These are phyloP conservation scores for Entomortierella chlamydospora DNA, from an alignment of 192 early-diverging fungal species.

Conservation along the genomic window DNA sequence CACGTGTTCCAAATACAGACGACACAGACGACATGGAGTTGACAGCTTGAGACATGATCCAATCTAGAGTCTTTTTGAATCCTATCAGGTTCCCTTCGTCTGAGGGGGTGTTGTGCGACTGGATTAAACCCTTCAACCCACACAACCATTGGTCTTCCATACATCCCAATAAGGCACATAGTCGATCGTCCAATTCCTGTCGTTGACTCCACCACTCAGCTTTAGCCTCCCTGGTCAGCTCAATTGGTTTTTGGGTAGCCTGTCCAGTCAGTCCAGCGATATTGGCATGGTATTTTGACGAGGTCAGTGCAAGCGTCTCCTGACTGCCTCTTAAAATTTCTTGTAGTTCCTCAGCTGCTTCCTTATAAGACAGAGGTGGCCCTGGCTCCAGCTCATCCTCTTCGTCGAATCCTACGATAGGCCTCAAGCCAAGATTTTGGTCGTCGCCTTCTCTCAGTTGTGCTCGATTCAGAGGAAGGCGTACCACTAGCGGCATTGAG, in stretches of 20 bases:
- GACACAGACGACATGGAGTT: slow-evolving; percentile 22
- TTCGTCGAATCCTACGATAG: slow-evolving; percentile 12
- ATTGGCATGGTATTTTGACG: slow-evolving; percentile 27
- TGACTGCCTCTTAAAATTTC: slow-evolving; percentile 78
- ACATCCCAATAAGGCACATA: slow-evolving; percentile 69
- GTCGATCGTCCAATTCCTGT: slow-evolving; percentile 72
- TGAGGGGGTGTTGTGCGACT: slow-evolving; percentile 40
- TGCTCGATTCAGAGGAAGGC: slow-evolving; percentile 78
- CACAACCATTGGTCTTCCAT: slow-evolving; percentile 91
- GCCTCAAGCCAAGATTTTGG: neutral
- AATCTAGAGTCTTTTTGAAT: slow-evolving; percentile 64
- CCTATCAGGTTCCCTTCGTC: slow-evolving; percentile 26
- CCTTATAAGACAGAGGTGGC: slow-evolving; percentile 54
- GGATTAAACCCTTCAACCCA: slow-evolving; percentile 74
- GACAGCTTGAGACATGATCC: slow-evolving; percentile 60
- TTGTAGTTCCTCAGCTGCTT: slow-evolving; percentile 70
- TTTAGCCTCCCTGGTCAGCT: slow-evolving; percentile 72
- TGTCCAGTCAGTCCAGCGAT: neutral
- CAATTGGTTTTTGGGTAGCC: neutral
- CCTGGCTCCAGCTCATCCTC: slow-evolving; percentile 39
- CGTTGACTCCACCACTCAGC: slow-evolving; percentile 86
- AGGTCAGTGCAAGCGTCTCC: slow-evolving; percentile 66
- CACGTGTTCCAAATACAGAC: slow-evolving; percentile 7
- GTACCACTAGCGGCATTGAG: slow-evolving; percentile 68
- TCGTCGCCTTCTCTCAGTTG: slow-evolving; percentile 37